Base-by-base conservation (phyloP, 1,284 basidiomycete genomes). In the Amylostereum areolatum region DNA sequence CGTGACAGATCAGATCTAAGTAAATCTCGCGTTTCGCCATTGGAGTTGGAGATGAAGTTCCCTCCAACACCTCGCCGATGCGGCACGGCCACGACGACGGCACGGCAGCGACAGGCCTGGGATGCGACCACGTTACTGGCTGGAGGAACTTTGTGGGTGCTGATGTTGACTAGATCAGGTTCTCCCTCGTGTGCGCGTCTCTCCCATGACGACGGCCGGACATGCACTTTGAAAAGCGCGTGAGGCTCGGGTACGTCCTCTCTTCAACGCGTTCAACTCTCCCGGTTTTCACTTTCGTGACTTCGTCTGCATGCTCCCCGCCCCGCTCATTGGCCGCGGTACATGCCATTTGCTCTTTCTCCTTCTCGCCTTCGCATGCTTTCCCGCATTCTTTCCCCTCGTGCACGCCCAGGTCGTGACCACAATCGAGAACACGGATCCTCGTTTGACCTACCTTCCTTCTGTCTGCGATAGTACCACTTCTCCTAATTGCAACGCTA, bases 391-490 rank as follows among this genome's bases (percentile, higher is more conserved):
- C 18, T 18, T 18, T 18, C 18, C 18, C 18, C 18, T 18, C 18
- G 18, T 18, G 18, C 24, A 37, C 48, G 48, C 55, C 31, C 35
- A 55, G 40, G 45, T 58, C 45, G 61, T 61, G 45, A 55, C 59
- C 35, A 60, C 58, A 9, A 54, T 65, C 42, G 53, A 62, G 45
- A 55, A 62, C 51, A 63, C 57, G 30, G 59, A 62, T 28, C 54
- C 61, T 28, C 58, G 59, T 41, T 61, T 66, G 49, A 56, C 49
- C 37, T 66, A 61, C 53, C 56, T 57, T 42, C 64, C 64, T 5
- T 58, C 59, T 2, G 57, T 60, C 27, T 66, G 64, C 49, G 52
- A 49, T 30, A 43, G 50, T 43, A 39, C 48, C 28, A 39, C 46
- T 3, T 47, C 54, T 52, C 47, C 53, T 41, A 35, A 53, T 12